Evolutionary conservation across 179 eudicot genomes (phyloP), one percentile per base, ranked within the genome.

Genomic region (Dionaea muscipula): DNA sequence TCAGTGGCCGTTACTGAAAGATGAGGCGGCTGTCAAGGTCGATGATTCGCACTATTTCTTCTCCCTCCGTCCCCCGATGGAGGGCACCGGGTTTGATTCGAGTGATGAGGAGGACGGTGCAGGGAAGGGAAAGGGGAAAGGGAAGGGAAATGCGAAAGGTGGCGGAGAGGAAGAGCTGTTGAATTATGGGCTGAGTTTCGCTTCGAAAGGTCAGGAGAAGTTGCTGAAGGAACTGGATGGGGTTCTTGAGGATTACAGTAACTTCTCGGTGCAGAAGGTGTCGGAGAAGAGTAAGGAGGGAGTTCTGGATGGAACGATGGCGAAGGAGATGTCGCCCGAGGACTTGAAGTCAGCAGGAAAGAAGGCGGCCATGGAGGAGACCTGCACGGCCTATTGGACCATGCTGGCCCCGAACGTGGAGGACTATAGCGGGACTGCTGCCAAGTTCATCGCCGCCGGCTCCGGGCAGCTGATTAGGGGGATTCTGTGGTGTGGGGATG

Each of bases 401-500:
- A 84, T 94, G 0, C 53, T 86, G 73, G 95, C 94, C 0, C 95
- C 95, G 0, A 86, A 87, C 61, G 96, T 87, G 57, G 96, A 87
- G 72, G 96, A 87, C 33, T 87, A 84, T 25, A 81, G 86, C 43
- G 81, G 86, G 21, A 57, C 55, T 4, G 82, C 81, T 0, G 94
- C 94, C 0, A 81, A 66, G 67, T 26, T 79, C 50, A 74, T 87
- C 44, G 96, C 96, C 0, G 4, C 68, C 0, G 96, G 96, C 41
- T 81, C 96, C 11, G 94, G 89, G 56, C 83, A 81, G 57, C 23
- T 87, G 56, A 71, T 87, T 11, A 81, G 78, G 70, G 96, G 96
- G 67, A 81, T 84, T 45, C 55, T 86, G 63, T 86, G 95, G 95
- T 86, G 94, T 64, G 95, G 95, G n/a, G 95, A 87, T 75, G 76